phyloP scores from a whole-genome alignment of 495 filamentous ascomycete species.

The Tuber calosporum region DNA sequence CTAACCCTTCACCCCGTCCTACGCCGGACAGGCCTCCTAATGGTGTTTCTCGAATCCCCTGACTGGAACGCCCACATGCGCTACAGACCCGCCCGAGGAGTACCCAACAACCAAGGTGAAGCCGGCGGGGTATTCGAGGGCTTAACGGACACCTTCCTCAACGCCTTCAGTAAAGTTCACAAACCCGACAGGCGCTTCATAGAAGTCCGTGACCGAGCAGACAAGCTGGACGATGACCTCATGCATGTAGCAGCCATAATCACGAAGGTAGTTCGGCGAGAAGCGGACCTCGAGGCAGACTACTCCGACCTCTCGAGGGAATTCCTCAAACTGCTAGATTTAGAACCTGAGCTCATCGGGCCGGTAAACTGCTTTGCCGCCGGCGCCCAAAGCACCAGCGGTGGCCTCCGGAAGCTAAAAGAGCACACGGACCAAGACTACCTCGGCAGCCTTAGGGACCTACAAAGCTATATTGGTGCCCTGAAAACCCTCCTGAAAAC shows the following conservation, averaged over 20 bases:
- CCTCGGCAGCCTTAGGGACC: slow-evolving; percentile 79
- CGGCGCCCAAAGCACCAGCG: slow-evolving; percentile 72
- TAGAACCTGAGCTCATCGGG: slow-evolving; percentile 82
- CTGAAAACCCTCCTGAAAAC: slow-evolving; percentile 83
- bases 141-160: slow-evolving; percentile 92
- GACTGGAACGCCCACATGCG: slow-evolving; percentile 98
- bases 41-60: slow-evolving; percentile 79
- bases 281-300: slow-evolving; percentile 81
- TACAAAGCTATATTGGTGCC: slow-evolving; percentile 81
- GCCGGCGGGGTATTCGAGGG: slow-evolving; percentile 74
- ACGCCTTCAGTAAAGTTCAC: slow-evolving; percentile 92
- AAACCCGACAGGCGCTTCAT: slow-evolving; percentile 92
- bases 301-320: slow-evolving; percentile 83
- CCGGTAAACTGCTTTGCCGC: slow-evolving; percentile 76
- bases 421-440: slow-evolving; percentile 96
- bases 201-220: slow-evolving; percentile 83
- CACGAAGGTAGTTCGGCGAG: slow-evolving; percentile 76
- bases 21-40: slow-evolving; percentile 70
- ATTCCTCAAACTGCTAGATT: slow-evolving; percentile 79
- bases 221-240: slow-evolving; percentile 93
- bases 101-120: slow-evolving; percentile 42
- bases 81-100: slow-evolving; percentile 56
- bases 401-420: slow-evolving; percentile 65
- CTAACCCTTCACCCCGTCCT: slow-evolving; percentile 82
- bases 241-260: slow-evolving; percentile 89